These are phyloP conservation scores for Leptomonas seymouri DNA, from an alignment of 208 protist genomes.

Conservation along the genomic window DNA sequence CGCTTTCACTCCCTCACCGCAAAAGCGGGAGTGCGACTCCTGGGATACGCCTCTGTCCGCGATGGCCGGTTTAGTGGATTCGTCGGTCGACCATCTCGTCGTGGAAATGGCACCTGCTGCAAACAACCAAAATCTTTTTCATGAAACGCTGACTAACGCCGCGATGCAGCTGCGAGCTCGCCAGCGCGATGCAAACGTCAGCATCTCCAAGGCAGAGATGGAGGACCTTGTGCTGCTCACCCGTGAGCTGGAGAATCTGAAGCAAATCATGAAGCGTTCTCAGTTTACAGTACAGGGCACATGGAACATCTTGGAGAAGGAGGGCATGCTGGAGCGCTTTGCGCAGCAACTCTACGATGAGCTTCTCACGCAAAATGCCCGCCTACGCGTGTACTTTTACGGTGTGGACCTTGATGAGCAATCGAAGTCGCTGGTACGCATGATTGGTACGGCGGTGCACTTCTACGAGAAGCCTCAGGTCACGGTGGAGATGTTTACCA, in stretches of 20 bases:
- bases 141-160: constrained; percentile 39
- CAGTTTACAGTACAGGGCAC: constrained; percentile 66
- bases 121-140: constrained; percentile 30
- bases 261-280: constrained; percentile 50
- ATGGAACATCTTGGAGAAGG: constrained; percentile 66
- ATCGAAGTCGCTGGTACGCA: constrained; percentile 53
- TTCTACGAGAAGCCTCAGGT: constrained; percentile 69
- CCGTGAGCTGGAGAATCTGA: constrained; percentile 65
- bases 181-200: constrained; percentile 42
- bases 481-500: constrained; percentile 61
- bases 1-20: constrained; percentile 3
- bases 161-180: constrained; percentile 47
- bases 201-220: constrained; percentile 58
- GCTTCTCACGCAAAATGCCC: constrained; percentile 50
- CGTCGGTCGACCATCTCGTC: constrained; percentile 9
- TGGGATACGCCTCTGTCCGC: constrained; percentile 13
- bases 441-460: constrained; percentile 70
- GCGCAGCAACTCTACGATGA: constrained; percentile 66
- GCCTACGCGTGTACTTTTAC: constrained; percentile 62
- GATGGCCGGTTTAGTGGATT: neutral
- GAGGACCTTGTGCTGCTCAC: constrained; percentile 62
- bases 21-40: constrained; percentile 11
- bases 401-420: constrained; percentile 69
- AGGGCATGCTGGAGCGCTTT: constrained; percentile 56
- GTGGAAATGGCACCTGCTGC: constrained; percentile 1